Evolutionary conservation across 306 rosid species (phyloP).

Genomic region (Abrus precatorius): DNA sequence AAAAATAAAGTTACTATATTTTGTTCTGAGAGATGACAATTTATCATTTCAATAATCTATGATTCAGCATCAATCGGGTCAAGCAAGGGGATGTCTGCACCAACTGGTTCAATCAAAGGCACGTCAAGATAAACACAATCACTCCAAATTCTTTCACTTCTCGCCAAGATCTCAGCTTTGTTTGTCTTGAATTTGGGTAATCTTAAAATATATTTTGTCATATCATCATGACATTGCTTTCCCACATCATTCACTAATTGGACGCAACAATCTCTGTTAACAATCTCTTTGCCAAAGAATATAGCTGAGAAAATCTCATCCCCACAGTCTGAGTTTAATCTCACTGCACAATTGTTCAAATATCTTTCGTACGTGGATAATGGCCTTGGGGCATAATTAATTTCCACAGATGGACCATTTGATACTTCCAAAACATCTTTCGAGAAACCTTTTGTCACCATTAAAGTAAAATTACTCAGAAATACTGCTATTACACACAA

Average conservation of each 20-base stretch:
- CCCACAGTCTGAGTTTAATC: background rate
- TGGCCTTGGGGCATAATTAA: background rate
- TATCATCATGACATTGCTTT: background rate
- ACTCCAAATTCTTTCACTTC: background rate
- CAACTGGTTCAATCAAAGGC: background rate
- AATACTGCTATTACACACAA: too few relatives aligned
- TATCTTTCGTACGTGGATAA: background rate
- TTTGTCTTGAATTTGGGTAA: background rate
- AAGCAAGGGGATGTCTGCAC: background rate
- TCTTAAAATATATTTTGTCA: background rate
- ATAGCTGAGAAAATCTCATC: background rate
- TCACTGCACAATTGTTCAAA: background rate
- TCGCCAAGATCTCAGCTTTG: background rate
- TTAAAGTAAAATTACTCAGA: too few relatives aligned
- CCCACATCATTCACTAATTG: background rate
- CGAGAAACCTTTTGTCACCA: too few relatives aligned
- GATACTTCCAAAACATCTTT: background rate
- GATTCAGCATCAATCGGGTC: background rate
- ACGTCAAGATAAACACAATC: background rate
- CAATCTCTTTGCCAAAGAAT: background rate
- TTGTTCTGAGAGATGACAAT: background rate
- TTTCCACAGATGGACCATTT: background rate
- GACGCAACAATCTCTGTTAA: background rate
- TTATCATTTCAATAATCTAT: background rate
- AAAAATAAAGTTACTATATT: too few relatives aligned